Percentiles rank a stretch among this genome's conserved stretches.
Conservation (phyloP, 2,329 filamentous ascomycete genomes). For the Cadophora sp. region DNA sequence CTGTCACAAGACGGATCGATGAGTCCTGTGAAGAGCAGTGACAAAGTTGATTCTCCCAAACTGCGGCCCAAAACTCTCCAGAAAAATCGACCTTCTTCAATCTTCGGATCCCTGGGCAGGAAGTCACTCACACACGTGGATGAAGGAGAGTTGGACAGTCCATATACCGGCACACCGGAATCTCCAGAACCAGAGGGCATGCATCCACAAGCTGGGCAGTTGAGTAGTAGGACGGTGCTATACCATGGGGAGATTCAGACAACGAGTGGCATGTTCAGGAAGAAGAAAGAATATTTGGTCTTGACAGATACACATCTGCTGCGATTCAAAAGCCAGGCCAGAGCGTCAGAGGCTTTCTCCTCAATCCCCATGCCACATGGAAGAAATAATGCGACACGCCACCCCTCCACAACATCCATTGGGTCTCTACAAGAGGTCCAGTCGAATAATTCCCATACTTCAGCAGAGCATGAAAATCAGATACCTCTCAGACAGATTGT, state of each 20-base stretch:
- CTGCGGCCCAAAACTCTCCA: slow-evolving; percentile 40
- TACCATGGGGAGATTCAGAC: slow-evolving; percentile 75
- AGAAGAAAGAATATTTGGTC: slow-evolving; percentile 75
- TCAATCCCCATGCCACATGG: slow-evolving; percentile 51
- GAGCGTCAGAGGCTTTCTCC: slow-evolving; percentile 69
- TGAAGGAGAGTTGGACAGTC: slow-evolving; percentile 36
- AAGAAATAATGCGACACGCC: slow-evolving; percentile 55
- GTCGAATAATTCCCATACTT: slow-evolving; percentile 53
- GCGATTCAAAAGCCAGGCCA: slow-evolving; percentile 71
- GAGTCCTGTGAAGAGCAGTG: slow-evolving; percentile 35
- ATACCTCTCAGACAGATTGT: slow-evolving; percentile 71
- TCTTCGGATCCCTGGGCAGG: slow-evolving; percentile 45
- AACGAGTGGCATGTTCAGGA: slow-evolving; percentile 72
- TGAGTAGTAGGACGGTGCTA: slow-evolving; percentile 54
- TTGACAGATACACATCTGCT: slow-evolving; percentile 72
- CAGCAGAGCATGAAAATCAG: slow-evolving; percentile 58
- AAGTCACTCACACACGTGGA: slow-evolving; percentile 40
- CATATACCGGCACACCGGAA: slow-evolving; percentile 34
- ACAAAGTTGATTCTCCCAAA: slow-evolving; percentile 36
- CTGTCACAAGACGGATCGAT: slow-evolving; percentile 30
- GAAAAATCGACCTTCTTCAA: slow-evolving; percentile 42
- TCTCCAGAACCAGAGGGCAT: slow-evolving; percentile 36
- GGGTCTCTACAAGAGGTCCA: slow-evolving; percentile 68
- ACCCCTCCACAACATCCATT: slow-evolving; percentile 63
- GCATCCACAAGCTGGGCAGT: slow-evolving; percentile 22